Evolutionary conservation across 2,329 filamentous ascomycete species (phyloP), one percentile per base, ranked within the genome.

Genomic region (Apiospora sp.): DNA sequence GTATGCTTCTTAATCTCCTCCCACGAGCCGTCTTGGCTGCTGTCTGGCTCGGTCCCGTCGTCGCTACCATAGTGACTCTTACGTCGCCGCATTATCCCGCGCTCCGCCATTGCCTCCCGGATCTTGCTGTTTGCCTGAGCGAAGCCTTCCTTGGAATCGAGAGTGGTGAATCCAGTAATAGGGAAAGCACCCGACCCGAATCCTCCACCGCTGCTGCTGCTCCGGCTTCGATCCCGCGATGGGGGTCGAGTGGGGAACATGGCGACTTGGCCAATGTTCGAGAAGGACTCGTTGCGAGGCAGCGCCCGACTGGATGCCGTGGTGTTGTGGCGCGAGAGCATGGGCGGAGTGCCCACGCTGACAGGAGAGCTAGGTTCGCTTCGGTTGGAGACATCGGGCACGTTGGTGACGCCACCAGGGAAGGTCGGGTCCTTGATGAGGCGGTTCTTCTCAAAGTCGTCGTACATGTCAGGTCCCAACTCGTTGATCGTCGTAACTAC

Each of bases 401-500:
- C 75, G 68, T 73, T 76, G 58, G 78, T 74, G 48, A 73, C 72
- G 7, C 78, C 77, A n/a, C 74, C 76, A 37, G 76, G 84, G 75
- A 84, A 82, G 0, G 69, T 37, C 30, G 88, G 84, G 75, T 92
- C 89, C 4, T 87, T 85, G 43, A 96, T 85, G 72, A 96, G 89
- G 46, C 94, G 90, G 16, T 90, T 88, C 74, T 92, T 89, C 78
- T 96, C 94, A 80, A 98, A 99, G 84, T 99, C 96, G n/a, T 95
- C 92, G 84, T 97, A 99, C 86, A 99, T 92, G 80, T 98, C 95
- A 0, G 96, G 96, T 0, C 96, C 96, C 16, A 99, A 91, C 24
- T 93, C 94, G 83, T 99, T 98, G 87, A 99, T 98, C 67, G 97
- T 88, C 3, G 96, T 91, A 1, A 95, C 98, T 51, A 99, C 95